Base-by-base conservation (phyloP, 768 basidiomycete species). In the Mycena maculata region DNA sequence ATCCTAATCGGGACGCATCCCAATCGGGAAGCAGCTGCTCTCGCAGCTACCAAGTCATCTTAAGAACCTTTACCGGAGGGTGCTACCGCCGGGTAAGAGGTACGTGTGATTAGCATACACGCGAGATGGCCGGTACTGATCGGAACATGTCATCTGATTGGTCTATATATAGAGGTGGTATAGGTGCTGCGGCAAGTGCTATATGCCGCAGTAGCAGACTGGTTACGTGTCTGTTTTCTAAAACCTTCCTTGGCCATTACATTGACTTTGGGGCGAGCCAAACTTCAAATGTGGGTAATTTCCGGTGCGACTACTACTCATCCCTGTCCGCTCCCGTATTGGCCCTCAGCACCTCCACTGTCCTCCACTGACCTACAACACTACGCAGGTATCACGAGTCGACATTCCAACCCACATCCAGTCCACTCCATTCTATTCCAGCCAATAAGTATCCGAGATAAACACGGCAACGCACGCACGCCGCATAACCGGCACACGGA, bases 401-500 rank as follows among this genome's bases (percentile, higher is more conserved):
- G 53, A 55, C 53, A 54, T 39, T 55, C 53, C 53, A 41, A 55
- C 22, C 54, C 54, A 42, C 49, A 28, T 56, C 27, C 45, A 22
- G 45, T 47, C 45, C 45, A 47, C 11, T 39, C 18, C 52, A 38
- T 53, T 53, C 52, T 33, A 53, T 38, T 56, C 54, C 41, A 56
- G 7, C 38, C 38, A 25, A 55, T 9, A 55, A 55, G 27, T 42
- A 42, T 30, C 54, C 36, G 36, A 56, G 41, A 56, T 44, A 56
- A 54, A 54, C 41, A 28, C 22, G 54, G 25, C 41, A 45, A 58
- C 56, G 44, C 30, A 44, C 55, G 45, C 56, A 58, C 44, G 44
- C 42, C 56, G 56, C 56, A 45, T 31, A 44, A n/a, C 12, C 56
- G 22, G n/a, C 56, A 58, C 47, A 45, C 56, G 56, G 42, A 47